These are phyloP conservation scores for Acanthamoeba culbertsoni DNA, from an alignment of 208 protist genomes.

Conservation along the genomic window DNA sequence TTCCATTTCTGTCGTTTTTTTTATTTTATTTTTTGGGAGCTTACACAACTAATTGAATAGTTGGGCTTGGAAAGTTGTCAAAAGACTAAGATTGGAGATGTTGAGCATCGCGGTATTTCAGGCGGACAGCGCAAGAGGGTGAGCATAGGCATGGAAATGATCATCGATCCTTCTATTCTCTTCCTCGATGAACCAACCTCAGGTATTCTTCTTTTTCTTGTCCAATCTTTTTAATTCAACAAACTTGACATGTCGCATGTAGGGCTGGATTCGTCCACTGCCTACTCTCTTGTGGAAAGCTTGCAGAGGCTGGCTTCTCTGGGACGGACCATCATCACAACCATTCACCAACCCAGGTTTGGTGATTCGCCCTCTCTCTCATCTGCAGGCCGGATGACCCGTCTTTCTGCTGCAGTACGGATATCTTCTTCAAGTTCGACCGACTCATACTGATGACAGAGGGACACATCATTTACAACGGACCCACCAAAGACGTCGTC, in stretches of 20 bases:
- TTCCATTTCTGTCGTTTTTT: not conserved
- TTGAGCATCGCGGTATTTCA: constrained; percentile 30
- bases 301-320: not conserved
- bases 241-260: too few species aligned
- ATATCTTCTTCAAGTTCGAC: constrained; percentile 67
- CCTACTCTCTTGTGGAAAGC: not conserved
- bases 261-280: constrained; percentile 20
- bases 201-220: not conserved
- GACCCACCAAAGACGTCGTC: constrained; percentile 51
- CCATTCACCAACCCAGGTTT: constrained; percentile 57
- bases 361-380: not conserved
- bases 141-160: constrained; percentile 76
- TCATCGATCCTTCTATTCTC: constrained; percentile 67
- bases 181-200: constrained; percentile 75
- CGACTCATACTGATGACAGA: constrained; percentile 48
- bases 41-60: too few species aligned
- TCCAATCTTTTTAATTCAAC: not conserved
- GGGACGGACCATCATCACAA: constrained; percentile 61
- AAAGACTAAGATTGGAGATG: constrained; percentile 40
- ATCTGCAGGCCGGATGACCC: not conserved
- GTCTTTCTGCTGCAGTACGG: too few species aligned
- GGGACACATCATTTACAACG: constrained; percentile 18
- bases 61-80: constrained; percentile 44
- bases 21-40: not conserved
- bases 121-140: constrained; percentile 73